These are phyloP conservation scores for Diaporthe nobilis DNA, from an alignment of 2,329 filamentous ascomycete species.

Conservation along the genomic window DNA sequence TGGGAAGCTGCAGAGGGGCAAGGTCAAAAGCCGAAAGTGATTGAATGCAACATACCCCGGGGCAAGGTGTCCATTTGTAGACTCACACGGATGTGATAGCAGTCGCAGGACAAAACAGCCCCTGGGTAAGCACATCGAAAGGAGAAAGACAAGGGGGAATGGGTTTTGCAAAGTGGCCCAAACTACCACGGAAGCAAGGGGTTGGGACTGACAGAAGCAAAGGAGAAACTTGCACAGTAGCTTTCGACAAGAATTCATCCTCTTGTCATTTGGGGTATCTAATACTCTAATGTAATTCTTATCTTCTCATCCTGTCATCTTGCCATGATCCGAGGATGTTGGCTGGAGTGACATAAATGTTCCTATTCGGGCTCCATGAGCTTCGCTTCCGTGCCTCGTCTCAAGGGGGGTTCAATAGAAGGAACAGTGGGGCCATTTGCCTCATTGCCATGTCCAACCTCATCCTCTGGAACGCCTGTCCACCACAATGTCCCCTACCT, in stretches of 20 bases:
- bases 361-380: background rate
- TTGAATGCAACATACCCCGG: too few species aligned
- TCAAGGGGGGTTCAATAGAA: background rate
- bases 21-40: background rate
- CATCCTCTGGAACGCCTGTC: background rate
- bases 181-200: background rate
- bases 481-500: too few species aligned
- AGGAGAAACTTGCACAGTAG: background rate
- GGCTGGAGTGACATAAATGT: constrained; percentile 1
- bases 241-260: background rate
- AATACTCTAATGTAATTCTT: constrained; percentile 28
- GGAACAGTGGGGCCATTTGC: background rate
- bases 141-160: background rate
- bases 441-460: background rate
- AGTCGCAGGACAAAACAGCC: background rate
- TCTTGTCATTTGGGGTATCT: constrained; percentile 37
- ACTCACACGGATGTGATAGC: background rate
- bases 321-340: background rate
- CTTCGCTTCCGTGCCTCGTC: background rate
- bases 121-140: background rate
- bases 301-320: constrained; percentile 1
- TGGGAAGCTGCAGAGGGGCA: background rate
- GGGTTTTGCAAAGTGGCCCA: background rate
- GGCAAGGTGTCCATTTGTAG: background rate
- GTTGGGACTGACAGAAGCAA: background rate